Conservation (phyloP, 163 green algal species). For the Scenedesmus sp. region DNA sequence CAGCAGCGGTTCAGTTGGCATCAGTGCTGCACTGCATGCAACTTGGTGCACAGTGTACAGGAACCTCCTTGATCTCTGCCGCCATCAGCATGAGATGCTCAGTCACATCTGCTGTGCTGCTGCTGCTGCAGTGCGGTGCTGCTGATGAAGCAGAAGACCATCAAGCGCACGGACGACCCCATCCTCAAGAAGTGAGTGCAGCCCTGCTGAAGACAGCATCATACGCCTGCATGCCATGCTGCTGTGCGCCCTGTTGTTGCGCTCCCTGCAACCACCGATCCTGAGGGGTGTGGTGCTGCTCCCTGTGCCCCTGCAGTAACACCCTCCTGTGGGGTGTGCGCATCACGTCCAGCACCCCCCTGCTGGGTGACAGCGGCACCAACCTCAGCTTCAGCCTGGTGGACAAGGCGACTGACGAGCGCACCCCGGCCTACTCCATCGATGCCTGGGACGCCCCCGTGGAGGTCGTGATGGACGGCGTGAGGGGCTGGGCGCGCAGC, state of each 20-base stretch:
- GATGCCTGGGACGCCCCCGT: constrained; percentile 6
- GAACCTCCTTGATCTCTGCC: too few relatives aligned
- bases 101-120: too few relatives aligned
- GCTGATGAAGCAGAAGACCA: too few relatives aligned
- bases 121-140: too few relatives aligned
- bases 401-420: constrained; percentile 16
- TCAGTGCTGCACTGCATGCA: neutral
- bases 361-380: constrained; percentile 39
- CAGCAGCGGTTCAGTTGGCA: neutral
- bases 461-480: constrained; percentile 19
- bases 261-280: neutral
- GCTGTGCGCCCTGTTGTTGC: neutral
- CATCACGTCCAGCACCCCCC: constrained; percentile 18
- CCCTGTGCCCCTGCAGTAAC: neutral
- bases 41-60: neutral
- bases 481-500: constrained; percentile 37
- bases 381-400: constrained; percentile 19
- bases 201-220: too few relatives aligned
- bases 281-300: too few relatives aligned
- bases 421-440: neutral
- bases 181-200: too few relatives aligned
- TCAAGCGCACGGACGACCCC: too few relatives aligned
- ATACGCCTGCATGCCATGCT: neutral
- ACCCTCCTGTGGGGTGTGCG: neutral
- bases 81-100: too few relatives aligned